Evolutionary conservation across 2,329 filamentous ascomycete genomes (phyloP).

Genomic region (Diaporthe humulicola): DNA sequence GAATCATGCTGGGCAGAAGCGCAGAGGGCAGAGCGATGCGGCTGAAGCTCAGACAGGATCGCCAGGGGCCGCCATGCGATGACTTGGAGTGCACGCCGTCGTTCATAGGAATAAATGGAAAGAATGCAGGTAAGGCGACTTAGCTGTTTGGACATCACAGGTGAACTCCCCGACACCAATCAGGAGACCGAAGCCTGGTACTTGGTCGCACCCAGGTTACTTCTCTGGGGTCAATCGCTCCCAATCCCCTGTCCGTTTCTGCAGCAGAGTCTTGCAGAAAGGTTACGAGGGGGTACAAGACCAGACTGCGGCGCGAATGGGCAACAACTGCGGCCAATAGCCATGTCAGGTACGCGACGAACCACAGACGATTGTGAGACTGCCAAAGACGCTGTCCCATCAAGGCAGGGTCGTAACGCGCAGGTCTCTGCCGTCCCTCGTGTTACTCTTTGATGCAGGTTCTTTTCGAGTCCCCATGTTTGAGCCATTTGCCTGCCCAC

Average conservation of each 20-base stretch:
- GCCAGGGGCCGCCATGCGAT: constrained; percentile 34
- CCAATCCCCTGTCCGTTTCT: not conserved
- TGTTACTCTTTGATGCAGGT: constrained; percentile 29
- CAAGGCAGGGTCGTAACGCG: constrained; percentile 1
- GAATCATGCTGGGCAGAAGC: constrained; percentile 7
- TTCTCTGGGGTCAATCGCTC: constrained; percentile 10
- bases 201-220: constrained; percentile 22
- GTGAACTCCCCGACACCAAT: constrained; percentile 29
- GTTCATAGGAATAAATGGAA: not conserved
- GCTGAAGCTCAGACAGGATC: constrained; percentile 35
- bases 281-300: constrained; percentile 28
- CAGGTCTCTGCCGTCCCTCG: constrained; percentile 27
- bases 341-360: constrained; percentile 35
- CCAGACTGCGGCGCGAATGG: constrained; percentile 33
- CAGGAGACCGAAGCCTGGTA: constrained; percentile 8
- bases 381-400: constrained; percentile 33
- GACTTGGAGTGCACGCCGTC: constrained; percentile 18
- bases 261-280: constrained; percentile 19
- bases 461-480: constrained; percentile 28
- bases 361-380: constrained; percentile 39
- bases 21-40: constrained; percentile 16
- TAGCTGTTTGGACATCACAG: constrained; percentile 19
- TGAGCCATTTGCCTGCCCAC: constrained; percentile 26
- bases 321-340: constrained; percentile 31
- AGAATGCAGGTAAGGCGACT: constrained; percentile 6